Base-by-base conservation (phyloP, 768 basidiomycete species). In the Termitomyces sp. region DNA sequence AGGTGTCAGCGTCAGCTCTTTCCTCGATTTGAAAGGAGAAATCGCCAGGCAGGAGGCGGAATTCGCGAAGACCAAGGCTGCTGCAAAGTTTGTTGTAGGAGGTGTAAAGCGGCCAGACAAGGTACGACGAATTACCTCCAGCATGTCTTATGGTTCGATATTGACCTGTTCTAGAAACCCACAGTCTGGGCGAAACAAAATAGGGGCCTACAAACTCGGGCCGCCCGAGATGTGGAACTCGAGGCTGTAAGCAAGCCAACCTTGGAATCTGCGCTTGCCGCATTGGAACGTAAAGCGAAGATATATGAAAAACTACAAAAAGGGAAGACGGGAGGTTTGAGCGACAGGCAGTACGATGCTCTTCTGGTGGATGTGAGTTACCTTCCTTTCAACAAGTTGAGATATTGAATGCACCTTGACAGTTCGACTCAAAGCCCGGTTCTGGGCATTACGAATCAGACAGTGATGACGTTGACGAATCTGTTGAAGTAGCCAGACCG, bases 11-110 rank as follows among this genome's bases (percentile, higher is more conserved):
- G 78, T 86, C 4, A 80, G 79, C 57, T 90, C 92, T 0, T 90
- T 92, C 69, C 81, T 92, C n/a, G 89, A 92, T 65, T 82, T 94
- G 44, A 90, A 88, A 60, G 86, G 87, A 18, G 85, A 88, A 60
- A 77, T 90, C 33, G 70, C 82, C 18, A 87, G 83, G 66, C 79
- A 79, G 55, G 83, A 86, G 64, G 77, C 80, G 38, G 81, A 83
- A 56, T 79, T 86, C 58, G 58, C 77, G 4, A 83, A 79, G 65
- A 76, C 72, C 54, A 90, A 87, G 64, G 82, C 80, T 11, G 71
- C 80, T 14, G 87, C 87, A 13, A 77, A 77, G 33, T 69, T 74
- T n/a, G 68, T 84, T 24, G 76, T 84, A 5, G 87, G 86, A 10
- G 85, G 84, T 33, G 75, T 84, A 16, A 82, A 84, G 66, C 76